Base-by-base conservation (phyloP, 2,329 filamentous ascomycete species). In the Diaporthe destruens region DNA sequence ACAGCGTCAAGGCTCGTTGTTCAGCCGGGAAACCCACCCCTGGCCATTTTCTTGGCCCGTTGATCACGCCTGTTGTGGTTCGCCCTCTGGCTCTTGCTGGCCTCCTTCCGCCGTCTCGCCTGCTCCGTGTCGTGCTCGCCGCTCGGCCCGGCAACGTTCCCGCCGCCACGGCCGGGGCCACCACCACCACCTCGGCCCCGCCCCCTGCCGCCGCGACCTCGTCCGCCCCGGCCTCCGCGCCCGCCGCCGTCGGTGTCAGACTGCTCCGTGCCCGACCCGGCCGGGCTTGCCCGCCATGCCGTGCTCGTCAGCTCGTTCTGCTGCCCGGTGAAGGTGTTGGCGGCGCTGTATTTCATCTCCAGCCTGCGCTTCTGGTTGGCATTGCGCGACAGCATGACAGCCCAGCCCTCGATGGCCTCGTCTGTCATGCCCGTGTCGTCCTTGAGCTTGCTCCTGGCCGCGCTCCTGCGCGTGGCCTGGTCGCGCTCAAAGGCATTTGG, bases 321-420 rank as follows among this genome's bases (percentile, higher is more conserved):
- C 71, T 87, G 82, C 1, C 93, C 93, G 16, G 86, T 85, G 75
- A 93, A 94, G 23, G 88, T 47, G 47, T 55, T 74, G 18, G 34
- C 72, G 32, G 74, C 85, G 14, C 87, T 87, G 77, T 92, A 93
- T 78, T 90, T 92, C 66, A 87, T 87, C 81, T 98, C 94, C 55
- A 98, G 83, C 71, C 89, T 87, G 71, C 89, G 88, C 80, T 92
- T 85, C 73, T 92, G 88, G 77, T 89, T 88, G 0, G 93, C 88
- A 77, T 96, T 92, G 42, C 95, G 88, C 16, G 86, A 84, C 9
- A 98, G 83, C 94, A 98, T 97, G 63, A 98, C 84, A 0, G 89
- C 94, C 95, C 96, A 99, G 6, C 96, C 96, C 82, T 98, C 96
- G 44, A 99, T 92, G 3, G 93, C 91, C 82, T 98, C 96, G 77